Evolutionary conservation across 2,329 filamentous ascomycete species (phyloP).

Genomic region (Coleophoma cylindrospora): DNA sequence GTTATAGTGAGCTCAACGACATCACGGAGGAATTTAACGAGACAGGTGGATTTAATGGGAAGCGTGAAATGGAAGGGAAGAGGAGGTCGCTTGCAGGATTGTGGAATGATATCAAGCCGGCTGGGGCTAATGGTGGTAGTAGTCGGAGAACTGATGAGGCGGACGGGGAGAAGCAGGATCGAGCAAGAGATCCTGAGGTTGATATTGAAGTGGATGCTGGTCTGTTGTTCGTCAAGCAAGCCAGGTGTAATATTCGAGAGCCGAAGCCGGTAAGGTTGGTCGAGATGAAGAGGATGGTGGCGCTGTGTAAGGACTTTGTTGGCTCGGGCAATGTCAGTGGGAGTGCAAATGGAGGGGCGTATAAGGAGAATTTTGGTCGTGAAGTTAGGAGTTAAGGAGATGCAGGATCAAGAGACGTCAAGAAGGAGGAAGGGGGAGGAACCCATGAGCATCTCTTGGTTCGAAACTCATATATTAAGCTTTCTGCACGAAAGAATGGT

Average conservation of each 20-base stretch:
- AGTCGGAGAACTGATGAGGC: too few relatives aligned
- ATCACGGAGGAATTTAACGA: constrained; percentile 6
- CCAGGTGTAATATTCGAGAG: constrained; percentile 20
- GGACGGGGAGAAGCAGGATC: not conserved
- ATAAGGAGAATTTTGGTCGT: too few relatives aligned
- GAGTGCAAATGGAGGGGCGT: not conserved
- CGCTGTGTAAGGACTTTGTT: constrained; percentile 20
- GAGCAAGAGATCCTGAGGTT: constrained; percentile 7
- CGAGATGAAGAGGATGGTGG: constrained; percentile 24
- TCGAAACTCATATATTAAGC: too few relatives aligned
- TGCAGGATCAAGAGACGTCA: too few relatives aligned
- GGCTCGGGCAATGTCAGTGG: not conserved
- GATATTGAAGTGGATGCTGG: constrained; percentile 3
- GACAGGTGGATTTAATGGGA: not conserved
- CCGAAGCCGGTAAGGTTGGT: constrained; percentile 22
- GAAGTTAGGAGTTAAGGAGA: too few relatives aligned
- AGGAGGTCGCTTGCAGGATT: constrained; percentile 4
- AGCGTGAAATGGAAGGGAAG: not conserved
- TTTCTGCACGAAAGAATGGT: too few relatives aligned
- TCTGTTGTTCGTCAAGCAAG: constrained; percentile 15
- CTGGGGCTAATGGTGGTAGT: not conserved
- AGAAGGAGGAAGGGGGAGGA: too few relatives aligned
- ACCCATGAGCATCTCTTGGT: too few relatives aligned
- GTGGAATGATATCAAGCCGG: constrained; percentile 6
- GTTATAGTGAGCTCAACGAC: constrained; percentile 4